Conservation (phyloP, 1,139 yeast genomes). For the Pneumocystis jirovecii region DNA sequence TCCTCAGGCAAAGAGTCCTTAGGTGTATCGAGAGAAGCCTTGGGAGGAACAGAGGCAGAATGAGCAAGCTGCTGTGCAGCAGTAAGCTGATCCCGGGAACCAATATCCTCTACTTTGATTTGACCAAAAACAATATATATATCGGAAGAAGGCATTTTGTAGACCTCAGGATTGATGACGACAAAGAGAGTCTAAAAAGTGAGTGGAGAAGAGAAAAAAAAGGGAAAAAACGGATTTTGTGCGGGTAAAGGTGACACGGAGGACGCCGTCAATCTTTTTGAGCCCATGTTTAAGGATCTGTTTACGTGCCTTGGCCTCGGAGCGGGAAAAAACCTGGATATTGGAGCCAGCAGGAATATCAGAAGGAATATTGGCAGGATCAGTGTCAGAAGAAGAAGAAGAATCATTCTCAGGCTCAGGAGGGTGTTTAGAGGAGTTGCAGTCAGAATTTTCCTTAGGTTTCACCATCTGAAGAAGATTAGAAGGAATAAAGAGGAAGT, state of each 20-base stretch:
- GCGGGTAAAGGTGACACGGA: slow-evolving; percentile 93
- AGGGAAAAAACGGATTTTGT: slow-evolving; percentile 50
- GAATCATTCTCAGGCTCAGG: background rate
- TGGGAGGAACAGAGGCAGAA: slow-evolving; percentile 26
- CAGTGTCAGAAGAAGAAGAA: slow-evolving; percentile 19
- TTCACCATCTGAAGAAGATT: too few relatives aligned
- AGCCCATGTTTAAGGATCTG: slow-evolving; percentile 76
- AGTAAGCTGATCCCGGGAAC: slow-evolving; percentile 40
- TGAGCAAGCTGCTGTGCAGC: slow-evolving; percentile 19
- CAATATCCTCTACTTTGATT: slow-evolving; percentile 86
- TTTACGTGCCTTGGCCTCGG: slow-evolving; percentile 94
- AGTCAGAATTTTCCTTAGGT: background rate
- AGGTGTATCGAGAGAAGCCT: slow-evolving; percentile 18
- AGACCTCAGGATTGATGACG: slow-evolving; percentile 89
- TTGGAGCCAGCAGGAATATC: slow-evolving; percentile 75
- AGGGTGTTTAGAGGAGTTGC: too few relatives aligned
- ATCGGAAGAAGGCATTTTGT: slow-evolving; percentile 78
- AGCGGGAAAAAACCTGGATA: slow-evolving; percentile 70
- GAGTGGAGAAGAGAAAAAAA: background rate
- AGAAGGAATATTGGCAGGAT: slow-evolving; percentile 46
- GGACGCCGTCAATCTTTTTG: slow-evolving; percentile 81
- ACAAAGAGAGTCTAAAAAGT: slow-evolving; percentile 43
- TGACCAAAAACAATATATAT: slow-evolving; percentile 95
- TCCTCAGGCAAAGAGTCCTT: slow-evolving; percentile 13
- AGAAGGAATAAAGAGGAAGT: too few relatives aligned